phyloP scores from a whole-genome alignment of 148 eudicot species.

The Vaccinium corymbosum region DNA sequence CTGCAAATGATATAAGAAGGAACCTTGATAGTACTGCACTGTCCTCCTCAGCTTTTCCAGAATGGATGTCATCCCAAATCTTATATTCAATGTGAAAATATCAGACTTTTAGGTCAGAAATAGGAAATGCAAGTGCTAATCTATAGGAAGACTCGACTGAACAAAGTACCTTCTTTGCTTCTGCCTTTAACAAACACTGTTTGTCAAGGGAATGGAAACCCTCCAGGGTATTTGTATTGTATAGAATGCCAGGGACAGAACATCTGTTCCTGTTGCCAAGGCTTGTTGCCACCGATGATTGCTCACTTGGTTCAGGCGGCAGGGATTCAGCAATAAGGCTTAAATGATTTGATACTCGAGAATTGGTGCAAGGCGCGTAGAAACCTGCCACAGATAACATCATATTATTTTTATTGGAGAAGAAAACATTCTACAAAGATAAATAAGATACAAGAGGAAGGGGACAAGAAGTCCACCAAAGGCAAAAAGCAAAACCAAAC shows the following conservation, averaged over 20 bases:
- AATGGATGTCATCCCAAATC: constrained; percentile 80
- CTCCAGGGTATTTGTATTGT: constrained; percentile 79
- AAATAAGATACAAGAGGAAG: neutral
- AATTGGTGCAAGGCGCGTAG: constrained; percentile 72
- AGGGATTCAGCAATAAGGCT: constrained; percentile 81
- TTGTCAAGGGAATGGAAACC: constrained; percentile 70
- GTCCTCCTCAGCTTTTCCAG: constrained; percentile 76
- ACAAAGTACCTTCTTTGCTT: constrained; percentile 64
- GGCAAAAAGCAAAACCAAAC: neutral
- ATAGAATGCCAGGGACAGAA: constrained; percentile 71
- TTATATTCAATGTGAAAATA: constrained; percentile 20
- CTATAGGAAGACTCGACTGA: neutral
- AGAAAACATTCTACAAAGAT: neutral
- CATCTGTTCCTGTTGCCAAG: constrained; percentile 74
- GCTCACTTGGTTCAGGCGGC: constrained; percentile 57
- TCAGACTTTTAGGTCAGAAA: neutral
- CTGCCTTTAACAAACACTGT: constrained; percentile 56
- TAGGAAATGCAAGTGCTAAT: neutral
- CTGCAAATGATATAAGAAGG: constrained; percentile 83
- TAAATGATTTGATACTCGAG: constrained; percentile 66
- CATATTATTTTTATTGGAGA: neutral
- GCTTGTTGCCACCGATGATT: constrained; percentile 24
- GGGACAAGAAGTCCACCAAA: neutral
- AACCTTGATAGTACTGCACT: constrained; percentile 70
- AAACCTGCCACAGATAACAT: constrained; percentile 50